Evolutionary conservation across 1,139 yeast genomes (phyloP).

Genomic region (Zygosaccharomyces sapae): DNA sequence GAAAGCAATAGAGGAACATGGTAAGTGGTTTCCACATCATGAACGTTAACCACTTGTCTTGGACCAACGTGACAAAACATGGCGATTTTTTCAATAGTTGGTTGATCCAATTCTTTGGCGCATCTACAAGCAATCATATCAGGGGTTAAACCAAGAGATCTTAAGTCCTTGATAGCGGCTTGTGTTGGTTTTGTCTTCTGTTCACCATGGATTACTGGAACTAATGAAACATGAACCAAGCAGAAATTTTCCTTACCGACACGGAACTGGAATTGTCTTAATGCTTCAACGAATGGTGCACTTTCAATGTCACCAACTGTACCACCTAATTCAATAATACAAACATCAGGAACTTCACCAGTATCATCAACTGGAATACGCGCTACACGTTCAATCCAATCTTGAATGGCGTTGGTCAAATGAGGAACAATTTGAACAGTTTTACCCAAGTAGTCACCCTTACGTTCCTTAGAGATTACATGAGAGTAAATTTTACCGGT

Average conservation of each 20-base stretch:
- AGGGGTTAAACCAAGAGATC: slow-evolving; percentile 91
- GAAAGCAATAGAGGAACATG: slow-evolving; percentile 93
- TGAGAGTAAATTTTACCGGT: slow-evolving; percentile 95
- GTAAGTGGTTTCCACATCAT: slow-evolving; percentile 94
- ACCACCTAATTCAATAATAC: slow-evolving; percentile 97
- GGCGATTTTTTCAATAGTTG: slow-evolving; percentile 90
- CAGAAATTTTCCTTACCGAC: slow-evolving; percentile 94
- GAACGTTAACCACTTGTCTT: slow-evolving; percentile 93
- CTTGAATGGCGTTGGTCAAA: slow-evolving; percentile 93
- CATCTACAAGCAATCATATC: slow-evolving; percentile 99
- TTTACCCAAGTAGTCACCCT: slow-evolving; percentile 95
- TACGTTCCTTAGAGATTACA: slow-evolving; percentile 92
- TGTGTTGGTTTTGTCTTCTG: slow-evolving; percentile 99
- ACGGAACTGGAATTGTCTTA: slow-evolving; percentile 96
- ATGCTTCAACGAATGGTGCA: slow-evolving; percentile 98
- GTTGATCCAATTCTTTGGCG: slow-evolving; percentile 69
- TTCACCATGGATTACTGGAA: slow-evolving; percentile 97
- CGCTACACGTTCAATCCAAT: slow-evolving; percentile 95
- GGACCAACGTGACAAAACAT: slow-evolving; percentile 99
- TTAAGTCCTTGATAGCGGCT: slow-evolving; percentile 94
- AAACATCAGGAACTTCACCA: slow-evolving; percentile 84
- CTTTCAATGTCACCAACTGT: slow-evolving; percentile 99
- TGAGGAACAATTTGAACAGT: slow-evolving; percentile 99
- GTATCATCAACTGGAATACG: slow-evolving; percentile 88
- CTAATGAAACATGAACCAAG: slow-evolving; percentile 91